A percentile compares a stretch with the other conserved stretches of the same genome.
phyloP scores from a whole-genome alignment of 2,329 filamentous ascomycete species.

The Fusarium austroafricanum region DNA sequence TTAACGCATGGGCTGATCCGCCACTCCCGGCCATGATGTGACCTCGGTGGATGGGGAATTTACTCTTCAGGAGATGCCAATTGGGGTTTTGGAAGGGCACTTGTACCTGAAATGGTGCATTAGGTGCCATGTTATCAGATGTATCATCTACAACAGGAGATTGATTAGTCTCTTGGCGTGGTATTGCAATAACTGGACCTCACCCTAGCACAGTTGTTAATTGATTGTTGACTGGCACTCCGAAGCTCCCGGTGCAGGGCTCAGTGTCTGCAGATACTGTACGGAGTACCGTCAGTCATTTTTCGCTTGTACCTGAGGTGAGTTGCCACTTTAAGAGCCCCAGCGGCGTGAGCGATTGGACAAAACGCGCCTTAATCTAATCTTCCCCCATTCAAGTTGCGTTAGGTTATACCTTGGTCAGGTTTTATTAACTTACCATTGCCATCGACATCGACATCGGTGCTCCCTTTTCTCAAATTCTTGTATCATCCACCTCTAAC shows the following conservation, averaged over 20 bases:
- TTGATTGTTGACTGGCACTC: conserved; percentile 3
- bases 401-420: conserved; percentile 3
- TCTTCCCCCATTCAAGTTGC: conserved; percentile 25
- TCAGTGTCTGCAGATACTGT: conserved; percentile 29
- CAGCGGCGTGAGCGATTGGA: conserved; percentile 36
- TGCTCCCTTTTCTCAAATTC: conserved; percentile 38
- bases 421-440: conserved; percentile 38
- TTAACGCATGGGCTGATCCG: conserved; percentile 36
- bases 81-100: neutral
- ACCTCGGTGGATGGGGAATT: conserved; percentile 16
- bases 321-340: conserved; percentile 32
- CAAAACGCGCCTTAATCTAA: conserved; percentile 38
- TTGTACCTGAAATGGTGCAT: conserved; percentile 17
- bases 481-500: conserved; percentile 22
- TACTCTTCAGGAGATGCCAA: conserved; percentile 4
- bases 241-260: conserved; percentile 33
- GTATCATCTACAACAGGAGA: conserved; percentile 13
- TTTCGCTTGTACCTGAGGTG: conserved; percentile 30
- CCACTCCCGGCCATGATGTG: conserved; percentile 31
- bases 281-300: conserved; percentile 13
- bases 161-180: conserved; percentile 22
- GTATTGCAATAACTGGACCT: conserved; percentile 9
- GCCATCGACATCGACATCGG: conserved; percentile 23
- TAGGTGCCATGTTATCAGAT: neutral
- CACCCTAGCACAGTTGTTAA: too few species aligned